Percentiles rank a stretch among this genome's conserved stretches.
phyloP scores from a whole-genome alignment of 495 filamentous ascomycete species.

The Aspergillus funiculosus region DNA sequence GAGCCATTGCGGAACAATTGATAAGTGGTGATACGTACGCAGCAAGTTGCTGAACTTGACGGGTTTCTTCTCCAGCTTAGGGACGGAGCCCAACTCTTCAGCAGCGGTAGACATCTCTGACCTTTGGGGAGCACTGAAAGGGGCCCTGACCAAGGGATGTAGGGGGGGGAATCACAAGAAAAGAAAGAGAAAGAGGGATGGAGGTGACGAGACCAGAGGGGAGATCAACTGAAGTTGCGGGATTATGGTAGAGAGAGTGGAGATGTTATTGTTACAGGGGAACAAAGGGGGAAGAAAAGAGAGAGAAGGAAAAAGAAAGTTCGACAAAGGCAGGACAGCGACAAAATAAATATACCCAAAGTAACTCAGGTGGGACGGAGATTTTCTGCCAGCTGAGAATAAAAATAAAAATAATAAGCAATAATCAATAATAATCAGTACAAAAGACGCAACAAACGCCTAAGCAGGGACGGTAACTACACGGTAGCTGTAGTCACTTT shows the following conservation, averaged over 20 bases:
- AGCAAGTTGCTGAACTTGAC: constrained; percentile 99
- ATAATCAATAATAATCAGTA: constrained; percentile 6
- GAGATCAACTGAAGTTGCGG: constrained; percentile 8
- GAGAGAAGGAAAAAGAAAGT: constrained; percentile 12
- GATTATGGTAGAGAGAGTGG: background rate
- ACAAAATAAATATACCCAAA: constrained; percentile 9
- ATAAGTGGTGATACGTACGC: constrained; percentile 41
- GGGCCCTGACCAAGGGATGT: constrained; percentile 91
- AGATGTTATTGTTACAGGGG: background rate
- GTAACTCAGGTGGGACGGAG: constrained; percentile 15
- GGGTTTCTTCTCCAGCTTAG: constrained; percentile 90
- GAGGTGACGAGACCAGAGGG: constrained; percentile 9
- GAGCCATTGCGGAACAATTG: background rate
- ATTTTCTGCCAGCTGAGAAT: constrained; percentile 8
- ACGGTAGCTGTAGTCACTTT: constrained; percentile 12
- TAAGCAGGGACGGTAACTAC: constrained; percentile 9
- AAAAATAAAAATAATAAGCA: too few species aligned
- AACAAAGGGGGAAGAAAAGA: constrained; percentile 4
- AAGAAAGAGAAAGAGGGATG: constrained; percentile 13
- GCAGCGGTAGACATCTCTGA: constrained; percentile 47
- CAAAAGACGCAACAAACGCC: background rate
- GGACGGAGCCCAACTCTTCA: constrained; percentile 43
- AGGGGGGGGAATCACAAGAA: constrained; percentile 50
- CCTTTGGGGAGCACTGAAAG: constrained; percentile 47
- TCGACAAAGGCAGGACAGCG: constrained; percentile 13